Conservation (phyloP, 2,329 filamentous ascomycete genomes). For the Laburnicola sp. region DNA sequence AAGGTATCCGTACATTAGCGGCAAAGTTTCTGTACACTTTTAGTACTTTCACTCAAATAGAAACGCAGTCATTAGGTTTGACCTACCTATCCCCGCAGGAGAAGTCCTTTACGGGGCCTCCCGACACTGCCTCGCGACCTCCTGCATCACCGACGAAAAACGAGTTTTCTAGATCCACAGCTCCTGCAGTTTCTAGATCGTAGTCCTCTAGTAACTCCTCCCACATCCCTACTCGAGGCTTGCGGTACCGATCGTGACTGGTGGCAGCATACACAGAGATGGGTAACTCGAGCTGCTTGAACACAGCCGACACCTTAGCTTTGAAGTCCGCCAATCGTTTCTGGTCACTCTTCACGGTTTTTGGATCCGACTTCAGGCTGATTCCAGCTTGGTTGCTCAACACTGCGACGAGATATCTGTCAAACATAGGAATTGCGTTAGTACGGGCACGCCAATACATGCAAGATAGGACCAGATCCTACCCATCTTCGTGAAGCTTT, state of each 20-base stretch:
- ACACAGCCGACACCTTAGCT: conserved; percentile 70
- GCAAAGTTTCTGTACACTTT: conserved; percentile 67
- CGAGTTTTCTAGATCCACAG: conserved; percentile 70
- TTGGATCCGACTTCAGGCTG: conserved; percentile 72
- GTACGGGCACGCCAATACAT: conserved; percentile 2
- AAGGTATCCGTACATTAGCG: conserved; percentile 77
- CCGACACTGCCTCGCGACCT: conserved; percentile 50
- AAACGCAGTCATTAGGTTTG: conserved; percentile 15
- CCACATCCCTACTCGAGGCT: conserved; percentile 92
- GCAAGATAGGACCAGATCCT: conserved; percentile 20
- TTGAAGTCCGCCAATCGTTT: conserved; percentile 81
- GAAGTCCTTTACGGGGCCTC: conserved; percentile 57
- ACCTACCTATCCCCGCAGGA: conserved; percentile 61
- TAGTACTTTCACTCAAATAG: conserved; percentile 16
- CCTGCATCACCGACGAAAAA: conserved; percentile 90
- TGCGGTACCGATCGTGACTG: conserved; percentile 77
- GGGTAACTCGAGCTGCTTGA: conserved; percentile 74
- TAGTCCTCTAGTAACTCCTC: conserved; percentile 61
- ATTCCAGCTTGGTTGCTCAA: conserved; percentile 90
- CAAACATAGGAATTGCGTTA: conserved; percentile 10
- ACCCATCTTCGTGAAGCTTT: conserved; percentile 72
- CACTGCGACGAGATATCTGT: conserved; percentile 73
- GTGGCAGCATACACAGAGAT: conserved; percentile 85
- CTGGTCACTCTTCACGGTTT: conserved; percentile 66
- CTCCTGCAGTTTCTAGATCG: conserved; percentile 52